Percentiles rank a stretch among this genome's conserved stretches.
Evolutionary conservation across 495 filamentous ascomycete species (phyloP).

Genomic region (Amphirosellinia nigrospora): DNA sequence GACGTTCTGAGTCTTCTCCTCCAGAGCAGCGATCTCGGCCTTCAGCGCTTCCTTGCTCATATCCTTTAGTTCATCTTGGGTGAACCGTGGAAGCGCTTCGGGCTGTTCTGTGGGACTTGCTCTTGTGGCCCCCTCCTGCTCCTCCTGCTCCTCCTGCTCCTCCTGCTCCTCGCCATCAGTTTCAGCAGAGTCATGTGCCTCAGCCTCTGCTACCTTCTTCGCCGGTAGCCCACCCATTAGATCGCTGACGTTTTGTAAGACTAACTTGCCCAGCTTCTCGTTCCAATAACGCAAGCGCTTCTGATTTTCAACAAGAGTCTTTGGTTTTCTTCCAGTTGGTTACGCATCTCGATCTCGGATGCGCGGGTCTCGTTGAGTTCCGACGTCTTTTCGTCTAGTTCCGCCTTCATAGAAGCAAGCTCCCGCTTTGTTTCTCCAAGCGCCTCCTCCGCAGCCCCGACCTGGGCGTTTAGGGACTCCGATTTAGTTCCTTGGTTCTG

Average conservation of each 20-base stretch:
- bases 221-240: slow-evolving; percentile 56
- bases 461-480: slow-evolving; percentile 71
- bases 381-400: slow-evolving; percentile 83
- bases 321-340: slow-evolving; percentile 94
- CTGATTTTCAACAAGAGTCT: slow-evolving; percentile 83
- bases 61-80: slow-evolving; percentile 88
- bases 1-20: slow-evolving; percentile 90
- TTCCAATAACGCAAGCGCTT: slow-evolving; percentile 84
- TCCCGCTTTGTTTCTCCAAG: slow-evolving; percentile 81
- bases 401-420: slow-evolving; percentile 76
- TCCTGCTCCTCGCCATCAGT: slow-evolving; percentile 32
- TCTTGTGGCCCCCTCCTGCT: slow-evolving; percentile 39
- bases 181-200: slow-evolving; percentile 32
- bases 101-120: slow-evolving; percentile 33
- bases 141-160: slow-evolving; percentile 31
- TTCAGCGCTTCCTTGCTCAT: slow-evolving; percentile 89
- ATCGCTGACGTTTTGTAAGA: slow-evolving; percentile 79
- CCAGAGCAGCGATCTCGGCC: slow-evolving; percentile 83
- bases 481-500: slow-evolving; percentile 76
- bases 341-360: slow-evolving; percentile 96
- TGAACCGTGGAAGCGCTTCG: slow-evolving; percentile 75
- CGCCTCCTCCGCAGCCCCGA: slow-evolving; percentile 85
- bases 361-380: slow-evolving; percentile 91
- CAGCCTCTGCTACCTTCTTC: slow-evolving; percentile 32
- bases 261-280: slow-evolving; percentile 82